Evolutionary conservation across 108 stramenopile genomes (phyloP), one percentile per base, ranked within the genome.

Genomic region (Skeletonema potamos): DNA sequence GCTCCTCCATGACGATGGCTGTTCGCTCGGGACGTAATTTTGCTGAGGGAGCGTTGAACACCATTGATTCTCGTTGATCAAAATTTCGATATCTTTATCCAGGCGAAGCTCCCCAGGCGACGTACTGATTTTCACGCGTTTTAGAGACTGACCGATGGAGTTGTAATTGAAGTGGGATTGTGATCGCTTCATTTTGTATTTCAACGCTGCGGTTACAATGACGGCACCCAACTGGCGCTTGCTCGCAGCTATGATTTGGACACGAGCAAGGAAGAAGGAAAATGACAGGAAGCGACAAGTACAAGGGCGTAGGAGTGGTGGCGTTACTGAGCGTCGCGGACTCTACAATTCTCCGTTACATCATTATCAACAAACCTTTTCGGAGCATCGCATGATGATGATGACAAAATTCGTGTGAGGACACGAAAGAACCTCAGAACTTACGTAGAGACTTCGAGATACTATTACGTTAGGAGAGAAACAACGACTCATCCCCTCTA

Each of bases 51-150:
- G 18, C 43, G 44, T 66, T n/a, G 74, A 33, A 26, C 29, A 54
- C 71, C 85, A 75, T 7, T 43, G 63, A n/a, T 72, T 75, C 15
- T 41, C 44, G 17, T 34, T 66, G 48, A 78, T 78, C 54, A 80
- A 67, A 30, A 39, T 39, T 68, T 82, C 76, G 10, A 90, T 57
- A 59, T 90, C 89, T 11, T 81, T 72, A 32, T 90, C 84, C 0
- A 90, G 63, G 11, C 89, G 86, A 6, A 90, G 83, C 72, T 90
- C 89, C 2, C 89, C 89, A 15, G 87, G 87, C 57, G 76, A 72
- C 12, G 81, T 81, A 46, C 86, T 83, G 39, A 90, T 72, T 44
- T 85, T 84, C 37, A 90, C 87, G 7, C 89, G 85, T 74, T 88
- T 88, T 58, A 88, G 62, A 8, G 83, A 84, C 17, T 59, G 60